A percentile compares a stretch with the other conserved stretches of the same genome.
phyloP scores from a whole-genome alignment of 192 early-diverging fungal species.

The Coemansia sp. region DNA sequence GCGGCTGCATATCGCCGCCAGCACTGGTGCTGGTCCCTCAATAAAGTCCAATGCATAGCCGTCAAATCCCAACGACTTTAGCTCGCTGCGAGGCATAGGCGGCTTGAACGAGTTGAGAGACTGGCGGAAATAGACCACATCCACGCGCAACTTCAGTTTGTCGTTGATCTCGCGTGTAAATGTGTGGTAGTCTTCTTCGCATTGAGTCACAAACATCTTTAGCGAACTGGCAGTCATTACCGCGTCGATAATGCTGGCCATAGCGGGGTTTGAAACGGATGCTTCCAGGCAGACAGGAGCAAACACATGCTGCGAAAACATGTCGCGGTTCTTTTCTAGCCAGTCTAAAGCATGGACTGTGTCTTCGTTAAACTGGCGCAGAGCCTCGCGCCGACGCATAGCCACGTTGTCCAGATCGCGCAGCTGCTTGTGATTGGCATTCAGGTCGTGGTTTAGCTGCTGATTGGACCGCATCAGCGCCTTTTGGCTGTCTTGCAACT shows the following conservation, averaged over 20 bases:
- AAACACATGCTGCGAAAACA: constrained; percentile 70
- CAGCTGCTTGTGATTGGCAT: constrained; percentile 46
- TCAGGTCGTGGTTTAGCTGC: constrained; percentile 33
- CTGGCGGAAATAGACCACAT: constrained; percentile 54
- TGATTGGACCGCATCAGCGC: constrained; percentile 31
- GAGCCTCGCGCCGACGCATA: constrained; percentile 53
- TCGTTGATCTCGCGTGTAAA: constrained; percentile 69
- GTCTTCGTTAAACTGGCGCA: constrained; percentile 55
- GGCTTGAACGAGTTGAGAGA: constrained; percentile 27
- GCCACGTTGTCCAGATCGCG: constrained; percentile 60
- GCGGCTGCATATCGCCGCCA: constrained; percentile 63
- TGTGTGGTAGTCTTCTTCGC: constrained; percentile 70
- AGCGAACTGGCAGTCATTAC: constrained; percentile 41
- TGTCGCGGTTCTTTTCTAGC: constrained; percentile 61
- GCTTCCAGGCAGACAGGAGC: constrained; percentile 72
- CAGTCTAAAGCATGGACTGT: constrained; percentile 65
- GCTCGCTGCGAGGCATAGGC: constrained; percentile 26
- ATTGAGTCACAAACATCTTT: constrained; percentile 79
- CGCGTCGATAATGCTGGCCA: constrained; percentile 68
- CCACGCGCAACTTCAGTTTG: constrained; percentile 58
- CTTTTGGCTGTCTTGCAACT: constrained; percentile 50
- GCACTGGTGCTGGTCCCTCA: constrained; percentile 64
- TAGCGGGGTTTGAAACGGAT: constrained; percentile 61
- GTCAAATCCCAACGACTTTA: constrained; percentile 68
- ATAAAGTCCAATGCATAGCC: constrained; percentile 72